Evolutionary conservation across 176 grass and related monocot genomes (phyloP).

Genomic region (Zea mays): DNA sequence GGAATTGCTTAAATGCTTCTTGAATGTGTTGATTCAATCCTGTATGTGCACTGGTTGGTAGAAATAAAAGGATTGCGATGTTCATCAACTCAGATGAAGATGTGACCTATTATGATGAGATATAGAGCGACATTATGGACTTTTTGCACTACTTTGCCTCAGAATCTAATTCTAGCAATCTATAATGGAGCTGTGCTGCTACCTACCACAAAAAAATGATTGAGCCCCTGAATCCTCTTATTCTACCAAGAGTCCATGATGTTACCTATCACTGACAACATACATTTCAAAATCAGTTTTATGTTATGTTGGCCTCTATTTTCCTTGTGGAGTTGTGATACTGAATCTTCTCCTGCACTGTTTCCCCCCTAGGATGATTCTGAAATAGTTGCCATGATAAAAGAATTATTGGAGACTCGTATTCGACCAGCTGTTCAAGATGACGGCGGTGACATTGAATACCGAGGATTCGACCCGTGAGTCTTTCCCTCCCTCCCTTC

Average conservation of each 20-base stretch:
- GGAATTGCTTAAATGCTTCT: background rate
- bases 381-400: constrained; percentile 99
- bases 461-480: constrained; percentile 83
- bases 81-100: background rate
- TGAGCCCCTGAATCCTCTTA: background rate
- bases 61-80: background rate
- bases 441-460: constrained; percentile 98
- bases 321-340: constrained; percentile 28
- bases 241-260: background rate
- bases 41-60: background rate
- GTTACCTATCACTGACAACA: background rate
- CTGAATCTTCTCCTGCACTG: constrained; percentile 5
- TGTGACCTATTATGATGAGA: background rate
- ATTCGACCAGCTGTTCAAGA: constrained; percentile 97
- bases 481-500: constrained; percentile 23
- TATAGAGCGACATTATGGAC: background rate
- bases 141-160: background rate
- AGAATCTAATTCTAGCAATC: background rate
- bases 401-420: constrained; percentile 91
- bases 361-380: constrained; percentile 81
- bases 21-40: background rate
- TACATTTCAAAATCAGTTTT: background rate
- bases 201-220: background rate
- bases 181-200: background rate
- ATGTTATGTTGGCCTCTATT: constrained; percentile 7